These are phyloP conservation scores for Talaromyces thailandensis DNA, from an alignment of 495 filamentous ascomycete genomes.

Conservation along the genomic window DNA sequence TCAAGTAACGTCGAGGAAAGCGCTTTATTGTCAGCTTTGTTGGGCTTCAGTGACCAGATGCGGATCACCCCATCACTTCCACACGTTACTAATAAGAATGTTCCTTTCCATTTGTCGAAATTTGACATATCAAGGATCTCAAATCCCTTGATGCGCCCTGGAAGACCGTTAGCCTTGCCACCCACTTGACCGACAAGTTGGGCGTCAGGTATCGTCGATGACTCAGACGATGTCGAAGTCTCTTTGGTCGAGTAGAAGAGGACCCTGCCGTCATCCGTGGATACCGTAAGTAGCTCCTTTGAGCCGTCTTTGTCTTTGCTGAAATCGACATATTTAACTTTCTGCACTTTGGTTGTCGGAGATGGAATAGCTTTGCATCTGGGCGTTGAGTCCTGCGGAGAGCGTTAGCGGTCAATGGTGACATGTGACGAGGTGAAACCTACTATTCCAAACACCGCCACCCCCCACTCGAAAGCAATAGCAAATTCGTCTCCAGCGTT, in stretches of 20 bases:
- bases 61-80: slow-evolving; percentile 77
- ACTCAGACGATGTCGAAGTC: slow-evolving; percentile 18
- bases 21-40: background rate
- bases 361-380: slow-evolving; percentile 60
- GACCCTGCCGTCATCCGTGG: slow-evolving; percentile 89
- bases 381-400: slow-evolving; percentile 59
- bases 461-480: slow-evolving; percentile 81
- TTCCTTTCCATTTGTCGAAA: slow-evolving; percentile 26
- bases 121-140: slow-evolving; percentile 42
- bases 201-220: slow-evolving; percentile 36
- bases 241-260: slow-evolving; percentile 69
- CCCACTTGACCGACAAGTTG: slow-evolving; percentile 68
- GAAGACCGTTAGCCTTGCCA: slow-evolving; percentile 55
- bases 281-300: slow-evolving; percentile 56
- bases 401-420: slow-evolving; percentile 10
- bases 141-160: slow-evolving; percentile 83
- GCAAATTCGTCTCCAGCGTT: slow-evolving; percentile 67
- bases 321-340: slow-evolving; percentile 60
- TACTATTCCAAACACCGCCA: slow-evolving; percentile 73
- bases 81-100: slow-evolving; percentile 58
- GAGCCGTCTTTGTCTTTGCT: slow-evolving; percentile 29
- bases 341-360: slow-evolving; percentile 70
- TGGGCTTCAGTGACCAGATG: slow-evolving; percentile 53
- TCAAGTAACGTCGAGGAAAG: slow-evolving; percentile 46
- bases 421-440: slow-evolving; percentile 12